A percentile compares a stretch with the other conserved stretches of the same genome.
phyloP scores from a whole-genome alignment of 73 alveolate genomes.

The Paramecium sonneborni region DNA sequence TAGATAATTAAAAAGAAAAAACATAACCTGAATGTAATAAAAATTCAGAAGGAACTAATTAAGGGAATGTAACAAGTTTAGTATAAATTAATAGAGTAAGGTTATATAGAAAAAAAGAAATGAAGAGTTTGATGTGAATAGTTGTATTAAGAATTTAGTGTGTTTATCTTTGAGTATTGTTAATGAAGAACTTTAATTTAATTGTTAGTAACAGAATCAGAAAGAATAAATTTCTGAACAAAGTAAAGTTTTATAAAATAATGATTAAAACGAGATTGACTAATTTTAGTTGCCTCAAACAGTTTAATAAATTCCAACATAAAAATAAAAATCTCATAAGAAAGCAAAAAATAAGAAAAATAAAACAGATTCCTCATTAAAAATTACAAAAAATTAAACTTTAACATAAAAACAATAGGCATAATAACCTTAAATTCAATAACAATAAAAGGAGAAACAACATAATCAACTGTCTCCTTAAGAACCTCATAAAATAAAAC shows the following conservation, averaged over 20 bases:
- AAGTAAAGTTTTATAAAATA: background rate
- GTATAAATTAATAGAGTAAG: background rate
- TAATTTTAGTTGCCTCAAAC: background rate
- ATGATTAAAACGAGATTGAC: background rate
- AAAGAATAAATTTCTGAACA: background rate
- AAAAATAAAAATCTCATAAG: background rate
- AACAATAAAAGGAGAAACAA: background rate
- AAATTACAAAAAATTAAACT: background rate
- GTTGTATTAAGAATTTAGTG: background rate
- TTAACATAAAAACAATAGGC: background rate
- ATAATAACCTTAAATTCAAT: background rate
- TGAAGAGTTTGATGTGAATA: background rate
- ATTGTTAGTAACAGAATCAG: background rate
- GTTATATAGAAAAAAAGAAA: background rate
- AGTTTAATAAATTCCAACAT: background rate
- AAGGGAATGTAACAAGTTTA: background rate
- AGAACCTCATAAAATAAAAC: background rate
- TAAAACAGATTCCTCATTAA: background rate
- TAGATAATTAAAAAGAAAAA: background rate
- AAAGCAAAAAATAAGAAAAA: background rate
- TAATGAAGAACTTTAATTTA: background rate
- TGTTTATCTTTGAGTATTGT: background rate
- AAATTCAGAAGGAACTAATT: constrained; percentile 1
- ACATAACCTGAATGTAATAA: background rate
- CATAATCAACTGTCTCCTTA: background rate